Evolutionary conservation across 2,329 filamentous ascomycete genomes (phyloP).

Genomic region (Talaromyces atroroseus): DNA sequence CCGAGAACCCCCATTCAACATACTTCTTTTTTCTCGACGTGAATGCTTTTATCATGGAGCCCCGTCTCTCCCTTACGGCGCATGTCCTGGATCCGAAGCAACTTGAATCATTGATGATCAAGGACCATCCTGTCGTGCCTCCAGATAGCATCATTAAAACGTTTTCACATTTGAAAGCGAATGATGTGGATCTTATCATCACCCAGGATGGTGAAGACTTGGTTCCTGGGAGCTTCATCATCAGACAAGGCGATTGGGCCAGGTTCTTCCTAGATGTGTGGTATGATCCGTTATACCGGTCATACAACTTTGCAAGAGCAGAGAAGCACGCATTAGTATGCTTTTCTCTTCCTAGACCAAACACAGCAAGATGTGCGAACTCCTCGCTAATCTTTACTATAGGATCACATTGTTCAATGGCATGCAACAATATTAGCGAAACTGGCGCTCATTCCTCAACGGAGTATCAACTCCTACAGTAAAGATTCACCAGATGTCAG

Average conservation of each 20-base stretch:
- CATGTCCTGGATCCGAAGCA: conserved; percentile 62
- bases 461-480: conserved; percentile 73
- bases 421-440: conserved; percentile 92
- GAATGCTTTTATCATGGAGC: conserved; percentile 84
- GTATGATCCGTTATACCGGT: conserved; percentile 91
- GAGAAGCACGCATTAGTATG: conserved; percentile 81
- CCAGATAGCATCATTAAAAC: conserved; percentile 97
- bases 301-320: conserved; percentile 93
- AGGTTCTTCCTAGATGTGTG: conserved; percentile 90
- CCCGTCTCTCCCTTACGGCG: conserved; percentile 60
- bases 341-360: not conserved
- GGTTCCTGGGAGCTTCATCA: conserved; percentile 68
- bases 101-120: conserved; percentile 75
- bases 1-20: conserved; percentile 66
- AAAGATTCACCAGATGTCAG: conserved; percentile 33
- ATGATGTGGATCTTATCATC: conserved; percentile 74
- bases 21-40: conserved; percentile 87
- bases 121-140: conserved; percentile 79
- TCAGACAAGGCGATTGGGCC: conserved; percentile 83
- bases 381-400: not conserved
- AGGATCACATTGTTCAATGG: conserved; percentile 93
- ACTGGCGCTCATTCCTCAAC: conserved; percentile 82
- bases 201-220: conserved; percentile 81
- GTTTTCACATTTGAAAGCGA: conserved; percentile 70
- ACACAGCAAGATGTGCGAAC: not conserved